These are phyloP conservation scores for Mesotaenium endlicherianum DNA, from an alignment of 139 green algal genomes.

Conservation along the genomic window DNA sequence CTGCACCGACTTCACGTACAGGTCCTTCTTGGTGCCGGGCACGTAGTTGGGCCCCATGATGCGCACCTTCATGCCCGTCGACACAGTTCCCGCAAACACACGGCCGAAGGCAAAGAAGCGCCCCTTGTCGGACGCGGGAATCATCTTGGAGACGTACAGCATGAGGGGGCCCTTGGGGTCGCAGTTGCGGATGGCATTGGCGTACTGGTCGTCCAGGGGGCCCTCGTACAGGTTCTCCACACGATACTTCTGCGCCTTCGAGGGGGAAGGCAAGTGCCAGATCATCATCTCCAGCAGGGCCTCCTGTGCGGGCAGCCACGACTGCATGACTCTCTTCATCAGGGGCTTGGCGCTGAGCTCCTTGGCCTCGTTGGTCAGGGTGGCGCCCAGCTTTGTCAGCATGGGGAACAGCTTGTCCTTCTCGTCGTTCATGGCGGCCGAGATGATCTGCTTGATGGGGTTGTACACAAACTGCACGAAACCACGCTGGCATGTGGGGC, in stretches of 20 bases:
- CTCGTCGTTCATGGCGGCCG: slow-evolving; percentile 92
- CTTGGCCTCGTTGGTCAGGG: slow-evolving; percentile 89
- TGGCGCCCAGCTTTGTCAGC: slow-evolving; percentile 86
- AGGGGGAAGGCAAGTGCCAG: slow-evolving; percentile 70
- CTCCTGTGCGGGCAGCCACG: slow-evolving; percentile 86
- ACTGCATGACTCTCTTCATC: slow-evolving; percentile 78
- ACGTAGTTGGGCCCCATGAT: slow-evolving; percentile 99
- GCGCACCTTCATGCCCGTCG: slow-evolving; percentile 93
- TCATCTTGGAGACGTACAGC: slow-evolving; percentile 99
- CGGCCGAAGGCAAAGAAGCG: slow-evolving; percentile 98
- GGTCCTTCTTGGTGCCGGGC: slow-evolving; percentile 97
- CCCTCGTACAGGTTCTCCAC: slow-evolving; percentile 97
- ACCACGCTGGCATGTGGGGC: slow-evolving; percentile 85
- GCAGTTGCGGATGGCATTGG: slow-evolving; percentile 90
- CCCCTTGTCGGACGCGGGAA: slow-evolving; percentile 94
- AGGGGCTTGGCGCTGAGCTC: slow-evolving; percentile 94
- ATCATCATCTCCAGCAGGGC: slow-evolving; percentile 99
- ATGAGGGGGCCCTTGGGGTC: slow-evolving; percentile 94
- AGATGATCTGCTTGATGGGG: slow-evolving; percentile 88
- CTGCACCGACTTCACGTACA: slow-evolving; percentile 98
- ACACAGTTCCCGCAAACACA: slow-evolving; percentile 90
- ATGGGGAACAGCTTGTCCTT: slow-evolving; percentile 94
- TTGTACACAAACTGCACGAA: slow-evolving; percentile 99
- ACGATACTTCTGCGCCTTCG: slow-evolving; percentile 90
- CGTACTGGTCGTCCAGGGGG: slow-evolving; percentile 93